Evolutionary conservation across 2,329 filamentous ascomycete genomes (phyloP).

Genomic region (Epichloe elymi): DNA sequence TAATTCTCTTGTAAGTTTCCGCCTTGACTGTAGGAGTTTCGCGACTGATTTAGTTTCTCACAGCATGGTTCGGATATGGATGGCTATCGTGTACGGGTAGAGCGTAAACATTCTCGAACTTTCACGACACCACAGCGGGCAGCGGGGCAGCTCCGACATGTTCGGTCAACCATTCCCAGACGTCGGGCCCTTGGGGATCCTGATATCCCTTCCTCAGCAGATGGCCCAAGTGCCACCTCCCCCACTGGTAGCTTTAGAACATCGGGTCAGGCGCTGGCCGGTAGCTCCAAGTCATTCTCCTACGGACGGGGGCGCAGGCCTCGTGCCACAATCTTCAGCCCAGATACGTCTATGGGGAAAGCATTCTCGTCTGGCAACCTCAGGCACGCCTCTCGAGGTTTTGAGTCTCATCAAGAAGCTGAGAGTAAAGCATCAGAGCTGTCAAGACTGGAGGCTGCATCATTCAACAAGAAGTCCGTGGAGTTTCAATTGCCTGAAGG

Average conservation of each 20-base stretch:
- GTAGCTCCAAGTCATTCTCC: background rate
- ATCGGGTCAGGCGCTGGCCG: background rate
- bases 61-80: constrained; percentile 22
- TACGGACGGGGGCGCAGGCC: constrained; percentile 1
- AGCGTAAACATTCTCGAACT: constrained; percentile 21
- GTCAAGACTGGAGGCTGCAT: background rate
- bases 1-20: constrained; percentile 21
- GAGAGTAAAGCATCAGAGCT: background rate
- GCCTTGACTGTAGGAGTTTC: background rate
- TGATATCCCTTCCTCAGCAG: background rate
- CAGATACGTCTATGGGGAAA: constrained; percentile 1
- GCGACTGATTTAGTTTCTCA: constrained; percentile 4
- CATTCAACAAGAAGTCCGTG: constrained; percentile 5
- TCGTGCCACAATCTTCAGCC: constrained; percentile 7
- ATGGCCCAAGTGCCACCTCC: background rate
- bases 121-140: constrained; percentile 10
- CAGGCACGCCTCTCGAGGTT: background rate
- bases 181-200: background rate
- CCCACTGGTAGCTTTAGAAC: constrained; percentile 1
- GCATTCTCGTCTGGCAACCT: constrained; percentile 2
- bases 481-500: constrained; percentile 4
- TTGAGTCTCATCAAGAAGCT: background rate
- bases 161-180: constrained; percentile 5
- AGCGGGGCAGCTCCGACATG: background rate
- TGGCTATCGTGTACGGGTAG: constrained; percentile 22